Conservation (phyloP, 352 stramenopile genomes). For the Phytophthora kernoviae region DNA sequence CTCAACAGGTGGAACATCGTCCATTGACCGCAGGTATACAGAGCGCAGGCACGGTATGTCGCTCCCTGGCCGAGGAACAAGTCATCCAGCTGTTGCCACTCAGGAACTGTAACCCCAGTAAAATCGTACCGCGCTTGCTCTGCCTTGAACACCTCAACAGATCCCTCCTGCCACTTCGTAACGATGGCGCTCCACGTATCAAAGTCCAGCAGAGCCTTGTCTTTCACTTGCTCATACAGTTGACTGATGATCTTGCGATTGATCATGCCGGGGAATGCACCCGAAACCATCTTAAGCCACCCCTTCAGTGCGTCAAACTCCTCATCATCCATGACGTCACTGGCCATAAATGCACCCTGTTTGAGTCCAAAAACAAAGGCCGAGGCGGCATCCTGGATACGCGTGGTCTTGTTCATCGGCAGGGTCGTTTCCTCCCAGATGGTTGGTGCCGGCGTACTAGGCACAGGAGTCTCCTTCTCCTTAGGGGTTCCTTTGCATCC, state of each 20-base stretch:
- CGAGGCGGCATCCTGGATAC: constrained; percentile 74
- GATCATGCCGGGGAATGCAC: constrained; percentile 74
- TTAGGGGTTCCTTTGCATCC: constrained; percentile 16
- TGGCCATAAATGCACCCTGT: constrained; percentile 77
- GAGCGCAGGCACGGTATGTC: constrained; percentile 69
- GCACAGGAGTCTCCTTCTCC: constrained; percentile 8
- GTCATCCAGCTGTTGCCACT: constrained; percentile 71
- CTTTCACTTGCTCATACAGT: constrained; percentile 52
- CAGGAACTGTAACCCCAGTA: constrained; percentile 45
- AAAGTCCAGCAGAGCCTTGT: constrained; percentile 70
- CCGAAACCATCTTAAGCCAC: constrained; percentile 75
- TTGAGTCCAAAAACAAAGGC: constrained; percentile 84
- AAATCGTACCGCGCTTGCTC: constrained; percentile 65
- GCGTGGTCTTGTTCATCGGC: constrained; percentile 77
- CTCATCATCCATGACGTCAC: constrained; percentile 74
- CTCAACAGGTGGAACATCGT: constrained; percentile 90
- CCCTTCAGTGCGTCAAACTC: constrained; percentile 80
- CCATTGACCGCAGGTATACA: constrained; percentile 87
- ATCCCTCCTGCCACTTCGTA: constrained; percentile 61
- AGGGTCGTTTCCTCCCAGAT: constrained; percentile 82
- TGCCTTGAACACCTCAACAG: constrained; percentile 53
- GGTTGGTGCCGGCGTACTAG: constrained; percentile 19
- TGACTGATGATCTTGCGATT: constrained; percentile 71
- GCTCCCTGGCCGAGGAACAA: constrained; percentile 71
- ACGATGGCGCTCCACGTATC: constrained; percentile 71